A percentile compares a stretch with the other conserved stretches of the same genome.
Conservation (phyloP, 2,329 filamentous ascomycete species). For the Arachnopeziza araneosa region DNA sequence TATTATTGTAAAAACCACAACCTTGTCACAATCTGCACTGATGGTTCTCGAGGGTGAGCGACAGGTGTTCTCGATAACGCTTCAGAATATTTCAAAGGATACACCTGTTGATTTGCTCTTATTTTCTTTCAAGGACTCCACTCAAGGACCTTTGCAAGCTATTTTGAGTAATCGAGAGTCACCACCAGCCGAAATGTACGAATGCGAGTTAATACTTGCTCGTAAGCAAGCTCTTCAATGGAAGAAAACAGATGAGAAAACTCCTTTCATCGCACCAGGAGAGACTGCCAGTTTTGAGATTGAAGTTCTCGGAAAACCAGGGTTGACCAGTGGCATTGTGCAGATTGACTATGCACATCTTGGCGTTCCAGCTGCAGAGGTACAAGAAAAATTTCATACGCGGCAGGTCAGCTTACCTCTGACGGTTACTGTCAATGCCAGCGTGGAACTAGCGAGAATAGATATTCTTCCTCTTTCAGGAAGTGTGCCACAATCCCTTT, state of each 20-base stretch:
- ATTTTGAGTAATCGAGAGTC: slow-evolving; percentile 73
- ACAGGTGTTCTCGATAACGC: slow-evolving; percentile 68
- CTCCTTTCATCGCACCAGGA: slow-evolving; percentile 59
- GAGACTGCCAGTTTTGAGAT: slow-evolving; percentile 69
- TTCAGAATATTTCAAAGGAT: slow-evolving; percentile 67
- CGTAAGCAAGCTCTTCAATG: slow-evolving; percentile 64
- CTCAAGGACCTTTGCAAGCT: slow-evolving; percentile 68
- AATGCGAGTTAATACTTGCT: slow-evolving; percentile 75
- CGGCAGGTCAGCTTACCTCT: slow-evolving; percentile 76
- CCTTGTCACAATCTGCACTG: slow-evolving; percentile 74
- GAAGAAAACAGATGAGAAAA: slow-evolving; percentile 44
- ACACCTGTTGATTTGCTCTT: slow-evolving; percentile 78
- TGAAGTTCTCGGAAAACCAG: slow-evolving; percentile 80
- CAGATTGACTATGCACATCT: slow-evolving; percentile 84
- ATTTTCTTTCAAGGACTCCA: slow-evolving; percentile 87
- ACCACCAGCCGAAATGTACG: slow-evolving; percentile 73
- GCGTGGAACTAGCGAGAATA: slow-evolving; percentile 73
- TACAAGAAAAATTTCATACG: slow-evolving; percentile 73
- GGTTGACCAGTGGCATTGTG: slow-evolving; percentile 70
- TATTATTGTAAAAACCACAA: slow-evolving; percentile 68
- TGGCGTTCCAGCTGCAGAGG: slow-evolving; percentile 61
- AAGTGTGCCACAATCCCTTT: slow-evolving; percentile 56
- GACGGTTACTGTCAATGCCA: slow-evolving; percentile 86
- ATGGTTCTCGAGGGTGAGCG: slow-evolving; percentile 93
- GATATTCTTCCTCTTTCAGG: slow-evolving; percentile 72